phyloP scores from a whole-genome alignment of 257 asterid genomes.

The Thymus quinquecostatus region DNA sequence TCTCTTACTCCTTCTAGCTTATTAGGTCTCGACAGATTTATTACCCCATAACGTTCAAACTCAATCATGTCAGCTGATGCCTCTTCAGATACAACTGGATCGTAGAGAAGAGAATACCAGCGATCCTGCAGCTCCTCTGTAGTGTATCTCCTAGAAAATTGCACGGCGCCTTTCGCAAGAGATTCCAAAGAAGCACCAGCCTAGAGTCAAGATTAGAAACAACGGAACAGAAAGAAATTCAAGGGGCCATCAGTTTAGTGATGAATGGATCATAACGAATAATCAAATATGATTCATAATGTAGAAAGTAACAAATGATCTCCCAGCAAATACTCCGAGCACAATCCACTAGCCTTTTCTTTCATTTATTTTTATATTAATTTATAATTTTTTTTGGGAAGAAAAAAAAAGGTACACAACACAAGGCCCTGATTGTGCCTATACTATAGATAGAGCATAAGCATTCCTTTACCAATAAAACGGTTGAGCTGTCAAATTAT shows the following conservation, averaged over 20 bases:
- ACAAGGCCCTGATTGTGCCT: not conserved
- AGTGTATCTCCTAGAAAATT: conserved; percentile 68
- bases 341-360: not conserved
- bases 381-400: not conserved
- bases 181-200: conserved; percentile 89
- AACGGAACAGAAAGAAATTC: conserved; percentile 13
- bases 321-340: not conserved
- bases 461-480: conserved; percentile 5
- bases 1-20: conserved; percentile 44
- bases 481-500: conserved; percentile 7
- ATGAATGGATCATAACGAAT: not conserved
- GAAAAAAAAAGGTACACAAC: conserved; percentile 10
- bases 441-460: not conserved
- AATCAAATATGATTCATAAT: conserved; percentile 12
- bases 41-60: conserved; percentile 44
- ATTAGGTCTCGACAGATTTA: conserved; percentile 39
- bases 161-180: conserved; percentile 85
- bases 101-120: conserved; percentile 87
- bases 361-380: not conserved
- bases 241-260: not conserved
- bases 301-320: conserved; percentile 11
- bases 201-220: conserved; percentile 37
- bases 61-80: conserved; percentile 62
- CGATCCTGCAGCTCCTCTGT: conserved; percentile 67
- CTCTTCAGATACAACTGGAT: conserved; percentile 59